Evolutionary conservation across 345 rosid species (phyloP).

Genomic region (Arabidopsis arenosa): DNA sequence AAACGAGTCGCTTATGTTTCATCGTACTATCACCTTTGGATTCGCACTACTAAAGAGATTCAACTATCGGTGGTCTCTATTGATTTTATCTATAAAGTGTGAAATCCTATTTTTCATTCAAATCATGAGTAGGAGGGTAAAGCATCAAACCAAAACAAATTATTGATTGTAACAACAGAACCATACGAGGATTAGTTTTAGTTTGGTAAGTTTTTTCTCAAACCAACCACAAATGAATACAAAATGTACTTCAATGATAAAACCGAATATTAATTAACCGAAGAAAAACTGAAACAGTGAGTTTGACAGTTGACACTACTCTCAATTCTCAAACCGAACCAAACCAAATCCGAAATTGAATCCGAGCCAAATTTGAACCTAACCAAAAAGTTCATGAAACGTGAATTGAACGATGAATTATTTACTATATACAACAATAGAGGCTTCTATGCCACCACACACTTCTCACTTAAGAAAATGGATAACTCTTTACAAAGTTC

Average conservation of each 20-base stretch:
- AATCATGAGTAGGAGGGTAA: too few relatives aligned
- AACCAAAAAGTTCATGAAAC: slow-evolving; percentile 4
- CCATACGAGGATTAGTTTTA: too few relatives aligned
- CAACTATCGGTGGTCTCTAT: too few relatives aligned
- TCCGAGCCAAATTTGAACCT: not conserved
- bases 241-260: not conserved
- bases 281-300: not conserved
- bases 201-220: too few relatives aligned
- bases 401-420: not conserved
- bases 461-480: slow-evolving; percentile 30
- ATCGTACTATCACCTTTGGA: too few relatives aligned
- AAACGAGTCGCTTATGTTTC: too few relatives aligned
- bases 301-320: slow-evolving; percentile 10
- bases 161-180: too few relatives aligned
- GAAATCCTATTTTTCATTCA: too few relatives aligned
- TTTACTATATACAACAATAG: not conserved
- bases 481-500: slow-evolving; percentile 15
- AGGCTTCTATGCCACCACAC: slow-evolving; percentile 1
- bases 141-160: too few relatives aligned
- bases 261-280: not conserved
- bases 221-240: not conserved
- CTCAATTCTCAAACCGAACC: not conserved
- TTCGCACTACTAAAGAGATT: too few relatives aligned
- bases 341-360: not conserved
- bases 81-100: too few relatives aligned